Evolutionary conservation across 1,284 basidiomycete species (phyloP).

Genomic region (Sporisorium exsertum): DNA sequence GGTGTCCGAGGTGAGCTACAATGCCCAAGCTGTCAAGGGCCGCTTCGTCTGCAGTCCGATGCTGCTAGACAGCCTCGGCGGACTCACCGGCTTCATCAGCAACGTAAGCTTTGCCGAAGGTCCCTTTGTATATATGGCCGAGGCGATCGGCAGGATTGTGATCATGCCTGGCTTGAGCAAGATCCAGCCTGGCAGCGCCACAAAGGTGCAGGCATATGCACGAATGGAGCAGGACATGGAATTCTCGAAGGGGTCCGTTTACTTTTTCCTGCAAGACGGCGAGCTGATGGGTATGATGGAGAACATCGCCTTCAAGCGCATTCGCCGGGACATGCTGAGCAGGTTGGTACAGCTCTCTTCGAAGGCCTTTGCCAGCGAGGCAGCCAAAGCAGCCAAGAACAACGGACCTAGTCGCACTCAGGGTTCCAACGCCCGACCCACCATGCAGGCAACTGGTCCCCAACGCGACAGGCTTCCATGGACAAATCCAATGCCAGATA

Average conservation of each 20-base stretch:
- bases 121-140: constrained; percentile 47
- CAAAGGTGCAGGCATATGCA: constrained; percentile 28
- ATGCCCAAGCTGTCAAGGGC: constrained; percentile 30
- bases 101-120: constrained; percentile 49
- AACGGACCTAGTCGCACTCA: neutral
- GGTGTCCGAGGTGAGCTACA: constrained; percentile 33
- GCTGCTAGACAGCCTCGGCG: constrained; percentile 52
- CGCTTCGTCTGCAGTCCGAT: constrained; percentile 47
- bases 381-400: constrained; percentile 20
- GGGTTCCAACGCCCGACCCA: neutral
- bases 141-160: constrained; percentile 42
- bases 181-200: constrained; percentile 23
- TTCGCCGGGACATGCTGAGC: constrained; percentile 39
- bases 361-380: constrained; percentile 39
- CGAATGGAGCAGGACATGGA: constrained; percentile 42
- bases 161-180: constrained; percentile 23
- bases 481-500: neutral
- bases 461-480: neutral
- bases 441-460: neutral
- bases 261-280: constrained; percentile 37
- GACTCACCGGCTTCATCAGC: constrained; percentile 54
- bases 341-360: constrained; percentile 43
- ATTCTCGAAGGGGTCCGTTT: constrained; percentile 34
- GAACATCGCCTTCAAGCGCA: constrained; percentile 43
- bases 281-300: constrained; percentile 44